Conservation (phyloP, 2,329 filamentous ascomycete genomes). For the Fusarium brachygibbosum region DNA sequence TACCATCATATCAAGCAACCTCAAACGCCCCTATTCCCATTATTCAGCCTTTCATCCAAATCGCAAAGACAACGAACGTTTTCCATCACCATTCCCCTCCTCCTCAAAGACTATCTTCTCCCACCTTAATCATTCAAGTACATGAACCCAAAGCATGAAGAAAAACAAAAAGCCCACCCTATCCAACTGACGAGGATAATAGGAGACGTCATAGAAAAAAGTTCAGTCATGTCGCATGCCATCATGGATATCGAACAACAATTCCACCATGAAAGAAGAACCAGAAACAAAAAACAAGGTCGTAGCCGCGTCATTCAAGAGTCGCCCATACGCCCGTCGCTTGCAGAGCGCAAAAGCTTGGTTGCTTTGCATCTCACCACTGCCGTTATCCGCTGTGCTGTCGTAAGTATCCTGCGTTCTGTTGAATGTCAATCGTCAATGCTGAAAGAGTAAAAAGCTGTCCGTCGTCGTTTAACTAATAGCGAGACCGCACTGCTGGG, state of each 20-base stretch:
- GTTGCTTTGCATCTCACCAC: slow-evolving; percentile 21
- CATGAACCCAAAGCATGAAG: slow-evolving; percentile 11
- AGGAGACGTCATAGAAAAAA: slow-evolving; percentile 28
- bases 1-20: slow-evolving; percentile 15
- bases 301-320: slow-evolving; percentile 38
- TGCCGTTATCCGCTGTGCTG: slow-evolving; percentile 32
- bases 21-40: slow-evolving; percentile 21
- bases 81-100: slow-evolving; percentile 7
- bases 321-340: slow-evolving; percentile 33
- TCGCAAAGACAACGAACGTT: slow-evolving; percentile 16
- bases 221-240: slow-evolving; percentile 44
- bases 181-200: slow-evolving; percentile 8
- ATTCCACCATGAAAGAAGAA: slow-evolving; percentile 27
- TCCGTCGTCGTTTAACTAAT: slow-evolving; percentile 34
- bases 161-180: slow-evolving; percentile 9
- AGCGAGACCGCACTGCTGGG: slow-evolving; percentile 51
- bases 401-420: slow-evolving; percentile 23
- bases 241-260: slow-evolving; percentile 45
- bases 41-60: neutral
- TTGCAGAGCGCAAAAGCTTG: slow-evolving; percentile 20
- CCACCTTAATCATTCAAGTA: neutral
- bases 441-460: slow-evolving; percentile 3
- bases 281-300: slow-evolving; percentile 39
- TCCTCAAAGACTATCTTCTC: neutral
- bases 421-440: slow-evolving; percentile 16